Conservation (phyloP, 495 filamentous ascomycete species). For the Cairneyella variabilis region DNA sequence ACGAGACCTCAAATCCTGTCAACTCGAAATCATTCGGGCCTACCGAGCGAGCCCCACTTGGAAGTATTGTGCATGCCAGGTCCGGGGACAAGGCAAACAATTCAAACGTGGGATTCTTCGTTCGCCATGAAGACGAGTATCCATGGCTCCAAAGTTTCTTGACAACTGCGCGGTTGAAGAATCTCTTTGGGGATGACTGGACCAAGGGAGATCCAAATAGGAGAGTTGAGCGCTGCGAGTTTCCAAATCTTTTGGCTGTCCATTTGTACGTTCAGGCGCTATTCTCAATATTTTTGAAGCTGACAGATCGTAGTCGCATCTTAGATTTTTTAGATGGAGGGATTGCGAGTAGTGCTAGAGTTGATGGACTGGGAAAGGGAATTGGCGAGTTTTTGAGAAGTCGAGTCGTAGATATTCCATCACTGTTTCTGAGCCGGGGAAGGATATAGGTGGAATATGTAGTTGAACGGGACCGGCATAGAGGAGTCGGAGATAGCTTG, state of each 20-base stretch:
- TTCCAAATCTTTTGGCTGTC: constrained; percentile 36
- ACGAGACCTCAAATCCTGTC: neutral
- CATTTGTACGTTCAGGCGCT: constrained; percentile 38
- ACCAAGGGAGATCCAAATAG: constrained; percentile 26
- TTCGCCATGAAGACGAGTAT: constrained; percentile 28
- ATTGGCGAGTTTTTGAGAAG: constrained; percentile 49
- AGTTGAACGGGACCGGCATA: neutral
- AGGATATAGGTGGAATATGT: neutral
- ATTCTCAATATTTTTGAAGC: constrained; percentile 51
- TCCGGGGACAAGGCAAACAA: constrained; percentile 37
- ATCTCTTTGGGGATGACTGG: constrained; percentile 32
- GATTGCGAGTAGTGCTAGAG: constrained; percentile 40
- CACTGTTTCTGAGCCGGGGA: constrained; percentile 24
- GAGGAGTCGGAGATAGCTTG: neutral
- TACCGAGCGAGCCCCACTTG: constrained; percentile 8
- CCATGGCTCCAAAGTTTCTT: constrained; percentile 31
- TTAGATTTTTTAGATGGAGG: constrained; percentile 50
- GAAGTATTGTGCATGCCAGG: constrained; percentile 30
- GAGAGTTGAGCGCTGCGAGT: constrained; percentile 46
- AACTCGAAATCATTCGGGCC: neutral
- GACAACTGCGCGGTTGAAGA: constrained; percentile 24
- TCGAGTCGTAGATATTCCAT: constrained; percentile 45
- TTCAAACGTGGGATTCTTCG: constrained; percentile 33
- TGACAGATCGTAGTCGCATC: constrained; percentile 45
- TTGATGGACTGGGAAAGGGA: constrained; percentile 54